Evolutionary conservation across 805 yeast species (phyloP), one percentile per base, ranked within the genome.

Genomic region (Teunomyces kruisii): DNA sequence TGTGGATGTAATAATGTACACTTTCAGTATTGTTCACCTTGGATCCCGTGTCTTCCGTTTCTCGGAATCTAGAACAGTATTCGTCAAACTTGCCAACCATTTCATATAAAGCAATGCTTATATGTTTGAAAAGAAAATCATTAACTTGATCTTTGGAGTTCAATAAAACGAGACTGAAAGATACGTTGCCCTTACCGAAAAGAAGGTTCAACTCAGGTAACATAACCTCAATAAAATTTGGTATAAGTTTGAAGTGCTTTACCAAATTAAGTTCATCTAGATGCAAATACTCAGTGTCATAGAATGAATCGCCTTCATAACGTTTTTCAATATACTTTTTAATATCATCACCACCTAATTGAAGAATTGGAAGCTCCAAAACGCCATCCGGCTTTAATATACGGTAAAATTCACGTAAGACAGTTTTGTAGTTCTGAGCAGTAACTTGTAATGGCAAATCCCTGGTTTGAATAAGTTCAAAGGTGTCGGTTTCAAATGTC

Each of bases 381-480:
- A 50, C 39, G 2, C 76, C 77, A 1, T 67, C 75, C 5, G 43
- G 49, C 44, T 61, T 63, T 41, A 72, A 56, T 16, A 72, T 59
- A 26, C 77, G 53, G 45, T 65, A 46, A 42, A 70, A 69, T 44
- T 72, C 72, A 6, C 47, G 33, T 2, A 71, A 43, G 6, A 67
- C 46, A 1, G 56, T 51, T 27, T 46, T 56, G 43, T 54, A 56
- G 43, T 68, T 70, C 2, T 45, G 26, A 9, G 54, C 50, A 9
- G 63, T 59, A 15, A 70, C 40, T 45, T 71, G 74, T 9, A 64
- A 51, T n/a, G 54, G 41, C 24, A 70, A 50, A 46, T 72, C 77
- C 29, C 74, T 54, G 24, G 64, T 55, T 32, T 69, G 74, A 27
- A 72, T 59, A 19, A 65, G 51, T 40, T 70, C 67, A 51, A 72